phyloP scores from a whole-genome alignment of 805 yeast species.

The Suhomyces emberorum region DNA sequence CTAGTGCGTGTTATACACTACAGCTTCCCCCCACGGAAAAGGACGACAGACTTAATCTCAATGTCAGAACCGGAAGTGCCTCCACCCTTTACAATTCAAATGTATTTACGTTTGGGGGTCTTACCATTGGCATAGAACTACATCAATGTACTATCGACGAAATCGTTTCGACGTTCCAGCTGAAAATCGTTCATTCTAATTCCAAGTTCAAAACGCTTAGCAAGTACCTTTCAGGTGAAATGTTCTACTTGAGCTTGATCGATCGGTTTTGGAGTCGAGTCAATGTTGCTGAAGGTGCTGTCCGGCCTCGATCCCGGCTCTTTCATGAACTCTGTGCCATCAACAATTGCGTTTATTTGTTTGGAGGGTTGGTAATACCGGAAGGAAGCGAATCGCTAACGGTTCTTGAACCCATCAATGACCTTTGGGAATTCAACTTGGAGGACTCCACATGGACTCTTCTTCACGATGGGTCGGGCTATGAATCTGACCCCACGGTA shows the following conservation, averaged over 20 bases:
- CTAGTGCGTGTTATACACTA: conserved; percentile 56
- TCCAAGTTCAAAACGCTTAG: conserved; percentile 22
- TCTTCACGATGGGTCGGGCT: conserved; percentile 34
- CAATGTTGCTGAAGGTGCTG: conserved; percentile 10
- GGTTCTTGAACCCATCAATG: conserved; percentile 48
- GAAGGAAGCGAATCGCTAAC: background rate
- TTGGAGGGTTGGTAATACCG: conserved; percentile 59
- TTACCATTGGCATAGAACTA: conserved; percentile 54
- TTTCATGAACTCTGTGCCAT: conserved; percentile 56
- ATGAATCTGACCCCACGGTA: conserved; percentile 15
- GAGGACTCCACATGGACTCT: conserved; percentile 52
- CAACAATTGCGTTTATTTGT: conserved; percentile 51
- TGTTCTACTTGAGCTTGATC: conserved; percentile 57
- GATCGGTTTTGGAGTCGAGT: conserved; percentile 56
- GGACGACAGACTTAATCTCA: conserved; percentile 54
- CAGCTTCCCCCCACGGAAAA: conserved; percentile 52
- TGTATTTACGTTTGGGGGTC: conserved; percentile 66
- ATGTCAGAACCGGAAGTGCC: conserved; percentile 68
- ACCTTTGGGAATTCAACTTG: conserved; percentile 66
- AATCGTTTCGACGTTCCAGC: conserved; percentile 36
- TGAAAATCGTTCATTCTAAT: conserved; percentile 23
- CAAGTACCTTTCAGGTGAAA: conserved; percentile 57
- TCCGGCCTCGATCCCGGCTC: conserved; percentile 46
- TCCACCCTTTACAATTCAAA: conserved; percentile 55
- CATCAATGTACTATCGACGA: conserved; percentile 34